Conservation (phyloP, 352 stramenopile genomes). For the Hyaloperonospora brassicae region DNA sequence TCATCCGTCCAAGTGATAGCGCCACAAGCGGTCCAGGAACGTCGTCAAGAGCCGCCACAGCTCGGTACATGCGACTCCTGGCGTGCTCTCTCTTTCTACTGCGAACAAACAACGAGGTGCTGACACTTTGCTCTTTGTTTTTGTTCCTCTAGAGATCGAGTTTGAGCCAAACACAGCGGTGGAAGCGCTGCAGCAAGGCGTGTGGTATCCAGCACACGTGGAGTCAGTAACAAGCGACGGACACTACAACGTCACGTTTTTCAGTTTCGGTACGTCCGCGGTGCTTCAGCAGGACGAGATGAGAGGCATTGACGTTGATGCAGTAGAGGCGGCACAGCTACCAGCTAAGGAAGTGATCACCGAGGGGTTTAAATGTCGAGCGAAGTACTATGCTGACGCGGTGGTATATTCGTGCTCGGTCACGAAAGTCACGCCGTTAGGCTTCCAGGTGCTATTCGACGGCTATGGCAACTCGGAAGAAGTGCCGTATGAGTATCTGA, state of each 20-base stretch:
- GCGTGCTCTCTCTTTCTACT: slow-evolving; percentile 1
- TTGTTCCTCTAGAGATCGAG: slow-evolving; percentile 20
- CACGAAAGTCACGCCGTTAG: slow-evolving; percentile 51
- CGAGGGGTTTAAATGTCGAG: slow-evolving; percentile 54
- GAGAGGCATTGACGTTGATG: slow-evolving; percentile 33
- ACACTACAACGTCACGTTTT: slow-evolving; percentile 63
- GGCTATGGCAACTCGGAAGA: slow-evolving; percentile 87
- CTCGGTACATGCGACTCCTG: slow-evolving; percentile 11
- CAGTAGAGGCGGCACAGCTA: slow-evolving; percentile 18
- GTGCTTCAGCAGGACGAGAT: slow-evolving; percentile 38
- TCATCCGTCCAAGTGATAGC: slow-evolving; percentile 1
- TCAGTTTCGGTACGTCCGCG: slow-evolving; percentile 62
- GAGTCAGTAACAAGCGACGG: slow-evolving; percentile 45
- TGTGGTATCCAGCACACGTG: slow-evolving; percentile 65
- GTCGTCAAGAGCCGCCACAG: background rate
- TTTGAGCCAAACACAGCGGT: slow-evolving; percentile 44
- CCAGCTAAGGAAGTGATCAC: slow-evolving; percentile 33
- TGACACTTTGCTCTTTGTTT: background rate
- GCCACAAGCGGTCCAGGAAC: slow-evolving; percentile 2
- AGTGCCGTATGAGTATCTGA: slow-evolving; percentile 86
- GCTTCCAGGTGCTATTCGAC: slow-evolving; percentile 83
- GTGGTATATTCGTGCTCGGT: slow-evolving; percentile 71
- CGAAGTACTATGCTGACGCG: slow-evolving; percentile 77
- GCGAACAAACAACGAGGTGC: background rate
- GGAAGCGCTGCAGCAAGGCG: slow-evolving; percentile 52